These are phyloP conservation scores for Clonostachys rosea DNA, from an alignment of 2,329 filamentous ascomycete genomes.

Conservation along the genomic window DNA sequence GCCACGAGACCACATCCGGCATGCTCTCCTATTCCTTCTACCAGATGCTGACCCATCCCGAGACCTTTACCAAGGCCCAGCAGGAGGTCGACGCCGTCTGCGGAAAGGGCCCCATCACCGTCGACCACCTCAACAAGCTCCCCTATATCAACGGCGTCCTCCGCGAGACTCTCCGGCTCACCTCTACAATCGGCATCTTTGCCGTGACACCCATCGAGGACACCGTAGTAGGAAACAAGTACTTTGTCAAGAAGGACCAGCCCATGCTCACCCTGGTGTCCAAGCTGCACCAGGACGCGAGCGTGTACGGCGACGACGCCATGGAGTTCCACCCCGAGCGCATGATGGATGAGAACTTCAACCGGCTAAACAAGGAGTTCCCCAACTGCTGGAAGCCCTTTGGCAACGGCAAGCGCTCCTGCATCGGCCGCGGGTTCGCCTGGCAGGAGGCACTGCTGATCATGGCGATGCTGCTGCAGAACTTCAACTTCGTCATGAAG, in stretches of 20 bases:
- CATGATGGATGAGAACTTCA: conserved; percentile 66
- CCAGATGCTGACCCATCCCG: conserved; percentile 53
- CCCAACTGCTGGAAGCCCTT: conserved; percentile 68
- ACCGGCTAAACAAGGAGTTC: conserved; percentile 54
- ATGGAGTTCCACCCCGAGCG: conserved; percentile 65
- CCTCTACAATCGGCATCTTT: conserved; percentile 14
- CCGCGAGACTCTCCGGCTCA: conserved; percentile 41
- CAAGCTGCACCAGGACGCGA: conserved; percentile 48
- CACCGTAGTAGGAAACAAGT: conserved; percentile 47
- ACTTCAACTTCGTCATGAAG: conserved; percentile 46
- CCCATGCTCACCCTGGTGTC: conserved; percentile 36
- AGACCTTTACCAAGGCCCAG: conserved; percentile 49
- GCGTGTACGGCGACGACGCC: conserved; percentile 60
- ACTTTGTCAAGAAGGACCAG: conserved; percentile 34
- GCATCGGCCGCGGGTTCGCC: conserved; percentile 70
- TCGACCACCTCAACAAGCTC: conserved; percentile 56
- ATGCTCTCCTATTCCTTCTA: conserved; percentile 56
- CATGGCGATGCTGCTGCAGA: conserved; percentile 62
- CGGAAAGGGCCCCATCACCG: conserved; percentile 46
- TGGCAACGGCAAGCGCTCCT: conserved; percentile 65
- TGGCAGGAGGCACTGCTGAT: conserved; percentile 67
- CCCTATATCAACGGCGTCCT: conserved; percentile 60
- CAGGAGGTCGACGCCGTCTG: conserved; percentile 58
- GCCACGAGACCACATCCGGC: conserved; percentile 63
- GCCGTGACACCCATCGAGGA: conserved; percentile 18